Evolutionary conservation across 345 rosid genomes (phyloP), one percentile per base, ranked within the genome.

Genomic region (Gynandropsis gynandra): DNA sequence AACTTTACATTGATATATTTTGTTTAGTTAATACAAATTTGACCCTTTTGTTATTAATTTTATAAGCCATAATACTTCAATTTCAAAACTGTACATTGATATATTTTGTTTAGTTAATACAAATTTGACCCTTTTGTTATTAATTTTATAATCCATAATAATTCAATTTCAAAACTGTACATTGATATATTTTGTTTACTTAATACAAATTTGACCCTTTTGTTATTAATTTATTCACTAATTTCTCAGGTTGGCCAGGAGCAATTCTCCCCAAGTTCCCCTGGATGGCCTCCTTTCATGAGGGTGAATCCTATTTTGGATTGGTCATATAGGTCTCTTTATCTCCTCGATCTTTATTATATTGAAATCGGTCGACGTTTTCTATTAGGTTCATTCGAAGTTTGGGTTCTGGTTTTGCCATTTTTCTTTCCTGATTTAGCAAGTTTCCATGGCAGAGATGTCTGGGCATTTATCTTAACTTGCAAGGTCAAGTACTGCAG

Each of bases 271-370:
- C 98, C 98, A 35, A 87, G 98, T 68, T 87, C 98, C 54, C 90
- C 94, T 36, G 98, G 98, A 46, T 92, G 98, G 98, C 97, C 98
- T 8, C 79, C 97, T 50, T 92, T 92, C 67, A 92, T 92, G 97
- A 83, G 98, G 69, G 90, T 92, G 67, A 92, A 92, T 83, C 98
- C 98, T 49, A 92, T 92, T 51, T 78, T 92, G 74, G 98, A 92
- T 76, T 92, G 98, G 98, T 92, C 98, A 4, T 87, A 85, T 74
- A 87, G 97, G 98, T 90, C 35, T 70, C 19, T 27, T 20, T 16
- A 24, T 20, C 42, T 65, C 39, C 19, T 15, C 58, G 31, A 39
- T 40, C 41, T 27, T 14, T 54, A 61, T 43, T 51, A 59, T 69
- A 39, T 20, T 31, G 12, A 42, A 46, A 53, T 24, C 5, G 29